These are phyloP conservation scores for Salix koriyanagi DNA, from an alignment of 345 rosid species.

Conservation along the genomic window DNA sequence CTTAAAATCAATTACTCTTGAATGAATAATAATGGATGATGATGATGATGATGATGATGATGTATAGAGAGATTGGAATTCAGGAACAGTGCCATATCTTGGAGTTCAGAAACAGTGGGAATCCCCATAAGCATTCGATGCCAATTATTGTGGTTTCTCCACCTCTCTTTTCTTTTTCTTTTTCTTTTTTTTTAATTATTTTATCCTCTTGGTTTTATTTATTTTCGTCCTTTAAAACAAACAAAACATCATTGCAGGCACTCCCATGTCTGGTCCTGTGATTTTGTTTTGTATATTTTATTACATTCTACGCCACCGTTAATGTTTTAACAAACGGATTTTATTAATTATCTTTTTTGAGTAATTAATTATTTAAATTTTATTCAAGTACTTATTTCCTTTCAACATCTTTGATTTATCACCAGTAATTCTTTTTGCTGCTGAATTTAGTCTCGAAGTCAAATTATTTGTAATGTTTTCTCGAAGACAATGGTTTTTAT, in stretches of 20 bases:
- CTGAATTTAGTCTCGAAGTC: no score
- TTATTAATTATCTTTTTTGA: background rate
- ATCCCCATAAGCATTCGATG: constrained; percentile 80
- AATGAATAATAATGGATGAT: no score
- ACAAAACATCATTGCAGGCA: no score
- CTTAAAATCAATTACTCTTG: no score
- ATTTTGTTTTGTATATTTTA: background rate
- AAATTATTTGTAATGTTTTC: no score
- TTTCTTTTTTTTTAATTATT: background rate
- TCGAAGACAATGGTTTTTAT: no score
- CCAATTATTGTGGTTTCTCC: constrained; percentile 51
- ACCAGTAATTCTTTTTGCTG: no score
- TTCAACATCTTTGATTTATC: no score
- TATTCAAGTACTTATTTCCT: no score
- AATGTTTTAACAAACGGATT: background rate
- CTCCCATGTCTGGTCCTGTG: background rate
- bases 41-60: background rate
- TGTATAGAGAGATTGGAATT: constrained; percentile 56
- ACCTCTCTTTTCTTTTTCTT: constrained; percentile 22
- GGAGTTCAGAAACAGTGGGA: constrained; percentile 69
- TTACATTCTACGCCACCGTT: background rate
- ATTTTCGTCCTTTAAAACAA: background rate
- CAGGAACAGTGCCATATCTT: constrained; percentile 44
- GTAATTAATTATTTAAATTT: background rate
- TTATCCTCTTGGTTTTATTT: background rate